Percentiles rank a stretch among this genome's conserved stretches.
Evolutionary conservation across 2,329 filamentous ascomycete species (phyloP).

Genomic region (Parastagonospora avenae): DNA sequence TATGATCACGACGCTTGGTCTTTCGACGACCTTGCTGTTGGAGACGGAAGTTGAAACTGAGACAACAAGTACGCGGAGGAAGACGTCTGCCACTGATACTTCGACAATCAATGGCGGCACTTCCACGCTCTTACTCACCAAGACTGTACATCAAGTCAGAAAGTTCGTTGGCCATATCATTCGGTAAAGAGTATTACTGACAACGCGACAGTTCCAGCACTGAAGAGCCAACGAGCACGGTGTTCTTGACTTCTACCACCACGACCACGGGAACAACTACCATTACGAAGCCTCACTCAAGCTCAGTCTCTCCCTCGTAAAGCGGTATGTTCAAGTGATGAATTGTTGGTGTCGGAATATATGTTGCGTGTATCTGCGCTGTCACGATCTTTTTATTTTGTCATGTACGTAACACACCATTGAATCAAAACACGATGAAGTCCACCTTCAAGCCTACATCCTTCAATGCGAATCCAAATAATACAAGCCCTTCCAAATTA

Average conservation of each 20-base stretch:
- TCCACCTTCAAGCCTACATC: too few relatives aligned
- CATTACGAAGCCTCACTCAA: slow-evolving; percentile 7
- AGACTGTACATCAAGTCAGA: slow-evolving; percentile 21
- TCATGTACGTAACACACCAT: too few relatives aligned
- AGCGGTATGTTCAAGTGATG: background rate
- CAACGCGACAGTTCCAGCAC: slow-evolving; percentile 3
- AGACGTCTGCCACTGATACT: slow-evolving; percentile 9
- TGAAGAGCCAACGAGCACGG: slow-evolving; percentile 22
- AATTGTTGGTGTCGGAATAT: too few relatives aligned
- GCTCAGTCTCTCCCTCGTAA: background rate
- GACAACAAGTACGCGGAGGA: slow-evolving; percentile 31
- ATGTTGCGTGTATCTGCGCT: too few relatives aligned
- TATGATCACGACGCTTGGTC: slow-evolving; percentile 44
- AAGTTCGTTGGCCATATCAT: slow-evolving; percentile 8
- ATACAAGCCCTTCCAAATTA: too few relatives aligned
- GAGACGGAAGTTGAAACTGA: slow-evolving; percentile 45
- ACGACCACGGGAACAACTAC: slow-evolving; percentile 15
- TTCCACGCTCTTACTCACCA: slow-evolving; percentile 31
- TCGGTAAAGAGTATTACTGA: slow-evolving; percentile 3
- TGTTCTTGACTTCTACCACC: slow-evolving; percentile 15
- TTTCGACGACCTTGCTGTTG: slow-evolving; percentile 47
- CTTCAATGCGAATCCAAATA: too few relatives aligned
- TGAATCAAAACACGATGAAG: too few relatives aligned
- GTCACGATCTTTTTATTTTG: too few relatives aligned
- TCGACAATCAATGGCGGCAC: background rate